Conservation (phyloP, 495 filamentous ascomycete genomes). For the Oidiodendron maius region DNA sequence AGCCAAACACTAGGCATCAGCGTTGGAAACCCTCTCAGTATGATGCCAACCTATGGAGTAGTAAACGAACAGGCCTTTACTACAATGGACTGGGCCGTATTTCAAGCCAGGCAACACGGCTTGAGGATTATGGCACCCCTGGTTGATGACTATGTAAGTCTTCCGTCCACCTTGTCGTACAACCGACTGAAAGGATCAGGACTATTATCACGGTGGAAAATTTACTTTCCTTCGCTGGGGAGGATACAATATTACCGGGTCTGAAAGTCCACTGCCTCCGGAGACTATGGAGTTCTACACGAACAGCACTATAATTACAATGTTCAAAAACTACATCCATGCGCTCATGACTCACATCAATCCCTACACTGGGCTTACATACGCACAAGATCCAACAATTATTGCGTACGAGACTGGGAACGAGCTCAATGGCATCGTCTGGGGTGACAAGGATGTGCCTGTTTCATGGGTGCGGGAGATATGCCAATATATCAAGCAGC, state of each 20-base stretch:
- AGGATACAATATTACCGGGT: conserved; percentile 40
- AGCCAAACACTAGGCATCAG: conserved; percentile 49
- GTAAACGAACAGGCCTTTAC: conserved; percentile 44
- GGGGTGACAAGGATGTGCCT: conserved; percentile 44
- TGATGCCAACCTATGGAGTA: conserved; percentile 37
- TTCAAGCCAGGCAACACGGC: conserved; percentile 43
- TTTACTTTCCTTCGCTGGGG: conserved; percentile 48
- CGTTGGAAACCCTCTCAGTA: conserved; percentile 45
- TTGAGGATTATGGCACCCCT: conserved; percentile 43
- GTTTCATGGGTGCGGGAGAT: conserved; percentile 42
- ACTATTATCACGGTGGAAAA: conserved; percentile 55
- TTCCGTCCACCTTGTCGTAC: neutral
- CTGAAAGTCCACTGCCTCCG: conserved; percentile 29
- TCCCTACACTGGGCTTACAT: conserved; percentile 47
- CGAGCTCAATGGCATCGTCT: conserved; percentile 43
- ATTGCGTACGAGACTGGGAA: conserved; percentile 52
- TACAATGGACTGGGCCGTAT: conserved; percentile 48
- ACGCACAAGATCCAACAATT: conserved; percentile 50
- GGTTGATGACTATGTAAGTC: conserved; percentile 39
- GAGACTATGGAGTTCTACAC: conserved; percentile 46
- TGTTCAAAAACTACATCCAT: conserved; percentile 47
- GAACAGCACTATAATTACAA: conserved; percentile 37
- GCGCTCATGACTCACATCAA: conserved; percentile 44
- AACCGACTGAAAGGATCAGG: conserved; percentile 20
- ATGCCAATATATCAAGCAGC: conserved; percentile 38